Conservation (phyloP, 139 green algal genomes). For the Micromonas commoda region DNA sequence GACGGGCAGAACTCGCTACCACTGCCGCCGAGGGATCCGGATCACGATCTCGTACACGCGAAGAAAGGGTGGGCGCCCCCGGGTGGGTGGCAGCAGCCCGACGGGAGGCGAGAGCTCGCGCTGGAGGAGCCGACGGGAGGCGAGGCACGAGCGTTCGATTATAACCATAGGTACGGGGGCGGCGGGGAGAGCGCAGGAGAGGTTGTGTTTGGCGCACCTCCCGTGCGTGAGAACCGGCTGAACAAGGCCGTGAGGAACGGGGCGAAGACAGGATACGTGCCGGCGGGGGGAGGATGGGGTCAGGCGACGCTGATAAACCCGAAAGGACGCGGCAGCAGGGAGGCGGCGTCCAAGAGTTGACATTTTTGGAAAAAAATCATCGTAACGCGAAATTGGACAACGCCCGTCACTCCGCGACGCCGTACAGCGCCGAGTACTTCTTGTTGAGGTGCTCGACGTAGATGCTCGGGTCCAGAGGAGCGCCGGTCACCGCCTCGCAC, state of each 20-base stretch:
- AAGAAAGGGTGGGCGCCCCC: not conserved
- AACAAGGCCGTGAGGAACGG: no score
- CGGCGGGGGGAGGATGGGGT: not conserved
- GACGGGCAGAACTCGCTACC: not conserved
- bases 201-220: no score
- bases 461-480: slow-evolving; percentile 55
- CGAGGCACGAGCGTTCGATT: no score
- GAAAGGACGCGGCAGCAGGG: not conserved
- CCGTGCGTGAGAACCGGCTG: no score
- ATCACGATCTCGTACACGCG: not conserved
- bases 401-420: slow-evolving; percentile 5
- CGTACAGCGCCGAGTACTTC: slow-evolving; percentile 81
- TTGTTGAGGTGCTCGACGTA: slow-evolving; percentile 66
- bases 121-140: not conserved
- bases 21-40: not conserved
- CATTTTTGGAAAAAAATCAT: no score
- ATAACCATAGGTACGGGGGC: no score
- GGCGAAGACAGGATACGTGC: not conserved
- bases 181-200: no score
- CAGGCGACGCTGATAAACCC: not conserved
- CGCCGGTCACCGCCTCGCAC: slow-evolving; percentile 62
- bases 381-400: not conserved
- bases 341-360: not conserved
- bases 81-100: not conserved
- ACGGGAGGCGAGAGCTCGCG: not conserved